These are phyloP conservation scores for Auriscalpium orientale DNA, from an alignment of 768 basidiomycete species.

Conservation along the genomic window DNA sequence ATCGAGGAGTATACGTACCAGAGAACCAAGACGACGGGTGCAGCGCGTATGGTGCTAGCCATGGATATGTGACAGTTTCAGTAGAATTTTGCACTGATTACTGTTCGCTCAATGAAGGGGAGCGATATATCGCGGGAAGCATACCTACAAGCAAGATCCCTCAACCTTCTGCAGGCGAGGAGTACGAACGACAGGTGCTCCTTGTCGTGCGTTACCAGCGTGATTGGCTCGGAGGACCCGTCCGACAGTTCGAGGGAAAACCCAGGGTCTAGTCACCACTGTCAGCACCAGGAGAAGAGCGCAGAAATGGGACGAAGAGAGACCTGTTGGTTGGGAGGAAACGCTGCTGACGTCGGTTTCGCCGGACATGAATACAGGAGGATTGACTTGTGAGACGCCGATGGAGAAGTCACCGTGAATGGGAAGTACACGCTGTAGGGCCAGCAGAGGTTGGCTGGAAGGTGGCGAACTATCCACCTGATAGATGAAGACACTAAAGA, in stretches of 20 bases:
- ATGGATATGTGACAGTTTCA: neutral
- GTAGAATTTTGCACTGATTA: neutral
- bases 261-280: neutral
- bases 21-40: conserved; percentile 12
- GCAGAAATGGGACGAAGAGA: neutral
- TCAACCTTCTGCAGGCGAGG: conserved; percentile 4
- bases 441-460: neutral
- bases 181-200: conserved; percentile 6
- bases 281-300: neutral
- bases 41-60: conserved; percentile 10
- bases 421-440: conserved; percentile 8
- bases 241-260: conserved; percentile 4
- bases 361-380: no score
- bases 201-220: conserved; percentile 4
- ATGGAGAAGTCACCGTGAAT: conserved; percentile 7
- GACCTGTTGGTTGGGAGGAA: no score
- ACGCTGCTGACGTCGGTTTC: no score
- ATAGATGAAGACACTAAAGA: neutral
- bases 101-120: neutral
- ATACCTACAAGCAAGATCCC: conserved; percentile 7
- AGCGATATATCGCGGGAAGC: no score
- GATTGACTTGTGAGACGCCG: conserved; percentile 9
- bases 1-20: neutral
- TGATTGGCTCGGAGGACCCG: neutral
- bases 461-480: neutral